Base-by-base conservation (phyloP, 306 rosid genomes). In the Clitoria ternatea region DNA sequence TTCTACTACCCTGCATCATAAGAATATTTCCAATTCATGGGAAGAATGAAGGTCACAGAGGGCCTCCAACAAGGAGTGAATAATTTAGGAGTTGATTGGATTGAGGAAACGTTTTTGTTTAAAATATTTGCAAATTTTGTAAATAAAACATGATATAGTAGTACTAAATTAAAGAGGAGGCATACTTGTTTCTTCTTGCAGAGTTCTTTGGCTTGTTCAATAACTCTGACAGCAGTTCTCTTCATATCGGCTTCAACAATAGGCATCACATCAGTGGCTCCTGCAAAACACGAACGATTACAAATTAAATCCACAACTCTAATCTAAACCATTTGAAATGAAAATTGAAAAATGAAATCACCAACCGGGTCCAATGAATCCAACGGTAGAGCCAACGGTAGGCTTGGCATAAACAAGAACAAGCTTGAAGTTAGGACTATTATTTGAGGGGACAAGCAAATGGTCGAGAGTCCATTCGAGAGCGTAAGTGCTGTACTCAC, bases 291-390 rank as follows among this genome's bases (percentile, higher is more conserved):
- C n/a, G n/a, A n/a, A n/a, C n/a, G n/a, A n/a, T n/a, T n/a, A n/a
- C n/a, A n/a, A n/a, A n/a, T n/a, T n/a, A n/a, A n/a, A n/a, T n/a
- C n/a, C n/a, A n/a, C n/a, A n/a, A n/a, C n/a, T n/a, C n/a, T n/a
- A n/a, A n/a, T n/a, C n/a, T n/a, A 42, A 42, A 24, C 6, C 3
- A 0, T 40, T 22, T 1, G 42, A 30, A 45, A 45, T 19, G 27
- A 33, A 33, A 19, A 44, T 4, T 19, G 22, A 12, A 24, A 7
- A 0, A 18, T 18, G 27, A 3, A 12, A 23, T 2, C 12, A 10
- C 1, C 11, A 63, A 87, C 97, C 97, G 13, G 92, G 94, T n/a
- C 95, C 97, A n/a, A 80, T 69, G 59, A 89, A 66, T 14, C 95
- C 87, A 26, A 86, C 81, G 33, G 56, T 49, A 32, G 90, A 2